phyloP scores from a whole-genome alignment of 2,329 filamentous ascomycete genomes.

The Ophiostoma himal-ulmi region DNA sequence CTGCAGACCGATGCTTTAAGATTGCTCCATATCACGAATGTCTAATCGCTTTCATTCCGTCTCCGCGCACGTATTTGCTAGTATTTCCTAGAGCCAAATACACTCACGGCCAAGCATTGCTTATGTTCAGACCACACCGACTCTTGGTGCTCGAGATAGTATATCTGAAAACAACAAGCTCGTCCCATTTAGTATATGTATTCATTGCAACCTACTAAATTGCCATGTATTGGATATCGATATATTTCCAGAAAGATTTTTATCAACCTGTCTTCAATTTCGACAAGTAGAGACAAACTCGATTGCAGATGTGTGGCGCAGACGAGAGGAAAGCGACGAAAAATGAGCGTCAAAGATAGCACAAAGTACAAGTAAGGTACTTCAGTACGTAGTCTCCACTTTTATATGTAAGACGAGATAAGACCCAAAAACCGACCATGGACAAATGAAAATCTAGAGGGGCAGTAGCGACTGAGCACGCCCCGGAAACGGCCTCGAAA shows the following conservation, averaged over 20 bases:
- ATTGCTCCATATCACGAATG: background rate
- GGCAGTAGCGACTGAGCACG: background rate
- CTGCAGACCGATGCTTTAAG: background rate
- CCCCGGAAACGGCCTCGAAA: background rate
- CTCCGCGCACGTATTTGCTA: background rate
- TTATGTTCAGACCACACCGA: background rate
- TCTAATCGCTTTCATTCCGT: background rate
- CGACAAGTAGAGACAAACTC: background rate
- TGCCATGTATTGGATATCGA: background rate
- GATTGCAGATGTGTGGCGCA: background rate
- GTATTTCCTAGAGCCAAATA: background rate
- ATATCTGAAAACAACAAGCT: background rate
- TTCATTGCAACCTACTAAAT: background rate
- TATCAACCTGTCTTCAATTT: background rate
- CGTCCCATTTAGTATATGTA: background rate
- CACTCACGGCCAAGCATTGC: background rate
- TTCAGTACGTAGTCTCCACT: background rate
- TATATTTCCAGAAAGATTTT: background rate
- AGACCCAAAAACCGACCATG: background rate
- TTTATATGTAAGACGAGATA: constrained; percentile 11
- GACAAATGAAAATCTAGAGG: constrained; percentile 3
- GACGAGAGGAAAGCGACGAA: background rate
- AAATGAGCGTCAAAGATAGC: background rate
- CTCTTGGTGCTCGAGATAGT: background rate
- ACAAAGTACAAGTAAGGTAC: background rate